These are phyloP conservation scores for Aspergillus pseudotamarii DNA, from an alignment of 2,329 filamentous ascomycete species.

Conservation along the genomic window DNA sequence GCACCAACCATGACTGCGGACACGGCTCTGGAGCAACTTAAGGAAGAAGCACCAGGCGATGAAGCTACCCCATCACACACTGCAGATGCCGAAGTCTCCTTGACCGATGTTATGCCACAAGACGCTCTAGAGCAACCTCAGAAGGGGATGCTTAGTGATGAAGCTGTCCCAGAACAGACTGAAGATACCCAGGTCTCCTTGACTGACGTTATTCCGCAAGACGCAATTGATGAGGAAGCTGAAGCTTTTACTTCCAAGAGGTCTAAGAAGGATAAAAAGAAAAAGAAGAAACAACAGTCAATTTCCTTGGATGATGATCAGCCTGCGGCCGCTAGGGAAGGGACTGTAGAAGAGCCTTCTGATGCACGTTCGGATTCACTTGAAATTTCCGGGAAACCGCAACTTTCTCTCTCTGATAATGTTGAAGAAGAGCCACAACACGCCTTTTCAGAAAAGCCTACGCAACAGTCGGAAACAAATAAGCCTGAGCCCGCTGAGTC, in stretches of 20 bases:
- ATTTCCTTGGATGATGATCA: constrained; percentile 12
- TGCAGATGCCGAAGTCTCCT: neutral
- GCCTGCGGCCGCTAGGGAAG: constrained; percentile 1
- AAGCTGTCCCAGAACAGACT: neutral
- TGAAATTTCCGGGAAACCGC: neutral
- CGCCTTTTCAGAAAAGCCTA: neutral
- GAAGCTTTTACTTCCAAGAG: constrained; percentile 21
- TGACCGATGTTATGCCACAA: neutral
- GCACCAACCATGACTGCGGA: neutral
- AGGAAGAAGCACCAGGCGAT: neutral
- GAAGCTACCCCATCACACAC: neutral
- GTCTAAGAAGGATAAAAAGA: constrained; percentile 36
- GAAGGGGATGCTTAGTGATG: neutral
- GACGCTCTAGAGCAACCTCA: neutral
- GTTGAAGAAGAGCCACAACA: constrained; percentile 3
- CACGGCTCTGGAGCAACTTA: neutral
- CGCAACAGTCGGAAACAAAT: constrained; percentile 2
- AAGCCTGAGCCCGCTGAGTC: neutral
- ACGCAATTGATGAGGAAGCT: constrained; percentile 8
- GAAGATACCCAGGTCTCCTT: neutral
- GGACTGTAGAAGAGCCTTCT: neutral
- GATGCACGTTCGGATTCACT: neutral
- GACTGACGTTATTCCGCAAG: neutral
- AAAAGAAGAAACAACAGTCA: constrained; percentile 30
- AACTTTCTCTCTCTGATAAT: neutral